Conservation (phyloP, 768 basidiomycete species). For the Serendipita sp. region DNA sequence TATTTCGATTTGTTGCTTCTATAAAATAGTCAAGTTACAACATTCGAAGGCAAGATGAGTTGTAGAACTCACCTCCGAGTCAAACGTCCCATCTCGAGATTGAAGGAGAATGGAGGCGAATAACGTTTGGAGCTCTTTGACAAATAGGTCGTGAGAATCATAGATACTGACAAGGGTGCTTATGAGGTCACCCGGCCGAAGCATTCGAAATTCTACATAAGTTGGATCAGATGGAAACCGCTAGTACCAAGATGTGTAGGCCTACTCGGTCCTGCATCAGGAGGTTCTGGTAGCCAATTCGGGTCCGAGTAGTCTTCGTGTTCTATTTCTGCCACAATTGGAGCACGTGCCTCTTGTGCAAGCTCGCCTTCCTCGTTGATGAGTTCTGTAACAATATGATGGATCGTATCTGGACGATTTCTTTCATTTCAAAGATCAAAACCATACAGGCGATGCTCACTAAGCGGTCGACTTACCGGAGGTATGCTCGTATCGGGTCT, state of each 20-base stretch:
- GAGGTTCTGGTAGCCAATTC: constrained; percentile 90
- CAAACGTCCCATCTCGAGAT: constrained; percentile 64
- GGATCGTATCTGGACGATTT: constrained; percentile 82
- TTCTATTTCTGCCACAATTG: constrained; percentile 2
- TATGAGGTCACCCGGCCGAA: constrained; percentile 83
- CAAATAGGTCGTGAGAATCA: constrained; percentile 89
- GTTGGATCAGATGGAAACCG: neutral
- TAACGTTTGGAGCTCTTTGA: constrained; percentile 86
- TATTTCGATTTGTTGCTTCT: constrained; percentile 88
- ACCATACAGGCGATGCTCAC: neutral
- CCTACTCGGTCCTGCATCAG: constrained; percentile 88
- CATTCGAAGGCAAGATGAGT: neutral
- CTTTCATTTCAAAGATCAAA: constrained; percentile 23
- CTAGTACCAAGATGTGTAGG: neutral
- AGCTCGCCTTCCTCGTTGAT: constrained; percentile 71
- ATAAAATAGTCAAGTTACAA: neutral
- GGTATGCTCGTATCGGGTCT: constrained; percentile 77
- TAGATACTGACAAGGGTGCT: constrained; percentile 96
- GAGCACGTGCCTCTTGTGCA: constrained; percentile 48
- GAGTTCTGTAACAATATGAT: constrained; percentile 79
- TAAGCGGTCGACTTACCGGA: constrained; percentile 35
- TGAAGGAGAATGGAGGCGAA: constrained; percentile 75
- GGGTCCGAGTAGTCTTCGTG: constrained; percentile 77
- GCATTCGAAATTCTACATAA: constrained; percentile 67
- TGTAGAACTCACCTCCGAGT: constrained; percentile 36